These are phyloP conservation scores for Aspergillus sergii DNA, from an alignment of 2,329 filamentous ascomycete species.

Conservation along the genomic window DNA sequence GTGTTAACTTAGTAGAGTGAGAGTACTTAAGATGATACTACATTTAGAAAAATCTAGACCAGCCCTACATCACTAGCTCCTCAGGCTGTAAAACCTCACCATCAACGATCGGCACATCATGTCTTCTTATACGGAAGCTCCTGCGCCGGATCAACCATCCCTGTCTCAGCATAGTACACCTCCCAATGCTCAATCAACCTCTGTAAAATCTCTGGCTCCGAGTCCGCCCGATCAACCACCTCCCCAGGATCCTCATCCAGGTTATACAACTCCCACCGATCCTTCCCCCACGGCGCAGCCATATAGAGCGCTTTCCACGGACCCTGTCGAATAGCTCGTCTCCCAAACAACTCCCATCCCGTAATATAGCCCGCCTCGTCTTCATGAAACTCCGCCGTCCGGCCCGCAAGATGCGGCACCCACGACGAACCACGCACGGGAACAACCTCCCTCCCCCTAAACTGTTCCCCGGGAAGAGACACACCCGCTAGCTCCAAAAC, in stretches of 20 bases:
- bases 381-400: slow-evolving; percentile 40
- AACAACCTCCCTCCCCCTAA: slow-evolving; percentile 55
- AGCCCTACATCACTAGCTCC: background rate
- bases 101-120: background rate
- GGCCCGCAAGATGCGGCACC: slow-evolving; percentile 48
- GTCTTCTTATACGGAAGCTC: background rate
- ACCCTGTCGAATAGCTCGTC: slow-evolving; percentile 57
- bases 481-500: slow-evolving; percentile 45
- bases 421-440: slow-evolving; percentile 49
- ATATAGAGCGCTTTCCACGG: slow-evolving; percentile 63
- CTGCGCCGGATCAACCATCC: slow-evolving; percentile 46
- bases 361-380: slow-evolving; percentile 56
- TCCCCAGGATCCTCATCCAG: slow-evolving; percentile 56
- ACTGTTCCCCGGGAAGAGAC: slow-evolving; percentile 57
- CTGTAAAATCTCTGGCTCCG: slow-evolving; percentile 48
- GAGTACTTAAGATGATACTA: background rate
- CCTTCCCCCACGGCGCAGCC: slow-evolving; percentile 56
- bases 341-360: slow-evolving; percentile 60
- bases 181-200: slow-evolving; percentile 59
- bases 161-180: slow-evolving; percentile 61
- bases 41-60: background rate
- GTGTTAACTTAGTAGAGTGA: background rate
- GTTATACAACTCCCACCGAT: slow-evolving; percentile 62
- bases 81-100: background rate
- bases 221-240: slow-evolving; percentile 47